Conservation (phyloP, 2,329 filamentous ascomycete species). For the Fusarium sp. region DNA sequence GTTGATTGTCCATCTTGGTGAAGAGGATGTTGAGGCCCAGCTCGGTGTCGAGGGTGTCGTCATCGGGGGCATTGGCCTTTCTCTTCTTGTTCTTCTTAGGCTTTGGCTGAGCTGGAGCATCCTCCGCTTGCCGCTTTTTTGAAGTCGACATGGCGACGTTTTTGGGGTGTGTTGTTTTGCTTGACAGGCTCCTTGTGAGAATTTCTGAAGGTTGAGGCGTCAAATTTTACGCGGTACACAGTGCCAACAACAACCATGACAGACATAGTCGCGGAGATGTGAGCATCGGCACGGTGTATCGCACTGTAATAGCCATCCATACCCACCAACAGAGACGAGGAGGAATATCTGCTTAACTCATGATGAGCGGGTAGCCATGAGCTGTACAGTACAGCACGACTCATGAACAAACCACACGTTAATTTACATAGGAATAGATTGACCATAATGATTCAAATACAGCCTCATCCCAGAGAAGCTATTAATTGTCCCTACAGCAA, state of each 20-base stretch:
- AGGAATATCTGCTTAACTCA: no score
- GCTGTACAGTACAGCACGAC: no score
- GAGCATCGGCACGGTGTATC: conserved; percentile 9
- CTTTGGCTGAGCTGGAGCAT: conserved; percentile 57
- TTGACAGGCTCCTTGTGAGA: conserved; percentile 18
- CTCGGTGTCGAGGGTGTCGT: conserved; percentile 75
- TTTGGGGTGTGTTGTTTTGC: conserved; percentile 15
- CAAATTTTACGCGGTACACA: conserved; percentile 46
- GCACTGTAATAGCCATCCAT: conserved; percentile 26
- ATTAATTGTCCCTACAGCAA: neutral
- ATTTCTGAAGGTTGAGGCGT: conserved; percentile 24
- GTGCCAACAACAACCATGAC: conserved; percentile 32
- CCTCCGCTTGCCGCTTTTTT: conserved; percentile 72
- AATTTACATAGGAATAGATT: no score
- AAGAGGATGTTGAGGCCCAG: conserved; percentile 86
- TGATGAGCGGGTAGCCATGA: no score
- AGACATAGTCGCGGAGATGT: accelerated
- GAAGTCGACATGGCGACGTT: conserved; percentile 56
- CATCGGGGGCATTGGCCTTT: conserved; percentile 71
- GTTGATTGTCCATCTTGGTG: conserved; percentile 83
- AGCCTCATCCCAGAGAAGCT: neutral
- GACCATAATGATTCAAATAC: neutral
- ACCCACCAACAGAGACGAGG: conserved; percentile 21
- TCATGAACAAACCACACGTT: neutral
- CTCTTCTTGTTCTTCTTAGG: conserved; percentile 67